Percentiles rank a stretch among this genome's conserved stretches.
Evolutionary conservation across 2,329 filamentous ascomycete species (phyloP).

Genomic region (Aspergillus sergii): DNA sequence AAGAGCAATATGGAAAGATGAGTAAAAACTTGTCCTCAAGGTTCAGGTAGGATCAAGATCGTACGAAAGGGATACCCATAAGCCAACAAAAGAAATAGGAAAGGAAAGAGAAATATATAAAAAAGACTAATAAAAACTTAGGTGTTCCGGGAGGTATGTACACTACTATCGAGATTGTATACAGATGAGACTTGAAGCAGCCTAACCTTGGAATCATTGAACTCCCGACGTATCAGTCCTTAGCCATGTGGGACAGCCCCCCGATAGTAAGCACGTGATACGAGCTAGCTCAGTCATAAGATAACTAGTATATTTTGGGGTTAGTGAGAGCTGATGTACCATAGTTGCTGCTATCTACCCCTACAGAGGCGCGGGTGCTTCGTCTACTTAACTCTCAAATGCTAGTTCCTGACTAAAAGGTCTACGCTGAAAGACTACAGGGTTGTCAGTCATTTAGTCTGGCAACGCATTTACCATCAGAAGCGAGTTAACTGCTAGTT

Average conservation of each 20-base stretch:
- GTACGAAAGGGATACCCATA: background rate
- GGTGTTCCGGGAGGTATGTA: background rate
- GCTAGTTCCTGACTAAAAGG: background rate
- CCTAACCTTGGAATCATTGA: no score
- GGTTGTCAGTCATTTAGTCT: background rate
- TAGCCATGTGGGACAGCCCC: background rate
- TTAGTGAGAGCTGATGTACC: background rate
- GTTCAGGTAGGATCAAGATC: background rate
- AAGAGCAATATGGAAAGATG: background rate
- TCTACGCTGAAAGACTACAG: background rate
- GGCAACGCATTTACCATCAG: background rate
- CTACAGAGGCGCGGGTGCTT: background rate
- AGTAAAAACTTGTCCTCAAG: background rate
- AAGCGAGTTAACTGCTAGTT: background rate
- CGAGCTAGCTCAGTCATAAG: background rate
- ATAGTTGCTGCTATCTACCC: background rate
- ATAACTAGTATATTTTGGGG: background rate
- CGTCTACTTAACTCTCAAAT: background rate
- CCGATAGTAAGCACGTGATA: background rate
- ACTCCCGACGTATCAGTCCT: background rate
- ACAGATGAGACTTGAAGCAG: background rate
- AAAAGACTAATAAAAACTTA: background rate
- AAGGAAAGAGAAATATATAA: background rate
- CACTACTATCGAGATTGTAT: background rate
- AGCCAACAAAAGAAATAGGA: background rate